Conservation (phyloP, 306 rosid genomes). For the Glycine tomentella region DNA sequence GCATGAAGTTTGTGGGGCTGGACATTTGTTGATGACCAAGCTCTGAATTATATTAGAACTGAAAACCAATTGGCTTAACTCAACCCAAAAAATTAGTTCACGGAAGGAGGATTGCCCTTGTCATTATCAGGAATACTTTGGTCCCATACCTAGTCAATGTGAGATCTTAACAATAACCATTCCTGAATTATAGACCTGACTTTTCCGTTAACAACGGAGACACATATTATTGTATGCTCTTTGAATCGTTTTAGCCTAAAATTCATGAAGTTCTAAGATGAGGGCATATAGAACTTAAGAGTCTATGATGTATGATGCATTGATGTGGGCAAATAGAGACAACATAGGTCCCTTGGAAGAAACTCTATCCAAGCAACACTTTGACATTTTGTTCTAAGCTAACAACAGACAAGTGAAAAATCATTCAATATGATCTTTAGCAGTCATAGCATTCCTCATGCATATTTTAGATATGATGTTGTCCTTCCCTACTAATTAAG, state of each 20-base stretch:
- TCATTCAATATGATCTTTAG: constrained; percentile 36
- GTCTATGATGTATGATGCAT: not conserved
- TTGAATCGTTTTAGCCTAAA: constrained; percentile 18
- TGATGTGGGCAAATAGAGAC: constrained; percentile 29
- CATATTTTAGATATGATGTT: not conserved
- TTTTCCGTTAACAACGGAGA: not conserved
- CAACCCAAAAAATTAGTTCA: not conserved
- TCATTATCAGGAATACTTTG: constrained; percentile 10
- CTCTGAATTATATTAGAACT: not conserved
- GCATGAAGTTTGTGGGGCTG: too few species aligned
- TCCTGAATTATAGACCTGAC: not conserved
- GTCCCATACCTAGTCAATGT: not conserved
- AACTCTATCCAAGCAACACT: constrained; percentile 21
- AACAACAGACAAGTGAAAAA: constrained; percentile 27
- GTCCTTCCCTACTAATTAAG: constrained; percentile 19
- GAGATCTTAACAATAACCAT: constrained; percentile 5
- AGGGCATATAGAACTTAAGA: constrained; percentile 9
- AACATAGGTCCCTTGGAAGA: not conserved
- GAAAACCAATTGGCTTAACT: not conserved
- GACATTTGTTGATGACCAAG: not conserved
- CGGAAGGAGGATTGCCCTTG: not conserved
- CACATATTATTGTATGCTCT: constrained; percentile 30
- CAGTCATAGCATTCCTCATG: not conserved
- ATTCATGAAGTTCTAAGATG: constrained; percentile 15
- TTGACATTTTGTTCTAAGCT: constrained; percentile 9